These are phyloP conservation scores for Closterium sp. DNA, from an alignment of 139 green algal genomes.

Conservation along the genomic window DNA sequence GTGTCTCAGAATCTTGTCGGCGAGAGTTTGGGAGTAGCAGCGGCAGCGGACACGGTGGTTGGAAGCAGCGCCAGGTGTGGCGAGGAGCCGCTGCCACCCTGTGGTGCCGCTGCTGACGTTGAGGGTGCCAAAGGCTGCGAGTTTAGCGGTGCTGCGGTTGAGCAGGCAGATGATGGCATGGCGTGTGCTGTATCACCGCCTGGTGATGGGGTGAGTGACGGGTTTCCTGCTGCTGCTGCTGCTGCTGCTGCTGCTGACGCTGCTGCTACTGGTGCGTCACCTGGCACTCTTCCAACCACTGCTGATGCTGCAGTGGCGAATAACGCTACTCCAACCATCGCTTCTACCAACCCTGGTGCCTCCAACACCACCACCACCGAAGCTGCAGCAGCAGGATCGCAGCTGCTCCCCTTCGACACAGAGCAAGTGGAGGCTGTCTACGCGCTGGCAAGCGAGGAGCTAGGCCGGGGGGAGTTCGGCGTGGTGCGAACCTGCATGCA, in stretches of 20 bases:
- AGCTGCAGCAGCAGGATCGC: background rate
- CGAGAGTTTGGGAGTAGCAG: too few species aligned
- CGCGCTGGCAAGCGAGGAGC: background rate
- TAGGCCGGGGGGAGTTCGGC: constrained; percentile 3
- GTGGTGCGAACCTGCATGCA: background rate
- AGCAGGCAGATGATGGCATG: background rate
- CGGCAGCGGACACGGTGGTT: too few species aligned
- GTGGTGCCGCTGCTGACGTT: background rate
- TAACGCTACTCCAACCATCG: background rate
- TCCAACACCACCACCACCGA: background rate
- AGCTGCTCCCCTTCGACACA: background rate
- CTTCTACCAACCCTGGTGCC: background rate
- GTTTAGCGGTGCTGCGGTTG: background rate
- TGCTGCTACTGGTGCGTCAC: too few species aligned
- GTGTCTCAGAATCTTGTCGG: background rate
- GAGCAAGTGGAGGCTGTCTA: background rate
- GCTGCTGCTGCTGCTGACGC: too few species aligned
- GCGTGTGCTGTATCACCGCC: background rate
- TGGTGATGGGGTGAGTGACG: background rate
- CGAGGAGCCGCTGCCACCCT: too few species aligned
- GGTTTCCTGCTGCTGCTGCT: background rate
- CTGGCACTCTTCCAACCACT: background rate
- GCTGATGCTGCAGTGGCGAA: background rate
- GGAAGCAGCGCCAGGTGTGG: too few species aligned
- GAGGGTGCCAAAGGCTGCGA: background rate